phyloP scores from a whole-genome alignment of 495 filamentous ascomycete species.

The Geoglossum glabrum region DNA sequence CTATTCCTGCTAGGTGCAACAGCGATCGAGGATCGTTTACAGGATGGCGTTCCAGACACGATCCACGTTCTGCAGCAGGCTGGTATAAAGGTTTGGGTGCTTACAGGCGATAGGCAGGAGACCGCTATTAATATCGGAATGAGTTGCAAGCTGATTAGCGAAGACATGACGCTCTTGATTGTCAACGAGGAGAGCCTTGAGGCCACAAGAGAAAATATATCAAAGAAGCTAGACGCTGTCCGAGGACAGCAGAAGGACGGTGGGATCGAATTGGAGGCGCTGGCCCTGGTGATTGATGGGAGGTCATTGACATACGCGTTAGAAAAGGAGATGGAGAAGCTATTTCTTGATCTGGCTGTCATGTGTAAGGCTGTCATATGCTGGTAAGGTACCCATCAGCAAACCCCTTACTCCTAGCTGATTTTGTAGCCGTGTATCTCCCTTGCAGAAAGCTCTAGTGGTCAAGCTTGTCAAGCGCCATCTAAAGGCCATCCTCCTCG shows the following conservation, averaged over 20 bases:
- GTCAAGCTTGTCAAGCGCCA: constrained; percentile 98
- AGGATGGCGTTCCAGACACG: constrained; percentile 96
- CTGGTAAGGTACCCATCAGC: constrained; percentile 32
- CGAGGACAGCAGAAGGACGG: constrained; percentile 45
- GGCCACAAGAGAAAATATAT: constrained; percentile 64
- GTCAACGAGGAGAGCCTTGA: constrained; percentile 70
- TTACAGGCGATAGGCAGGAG: constrained; percentile 95
- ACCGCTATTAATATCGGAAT: constrained; percentile 99
- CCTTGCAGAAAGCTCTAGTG: constrained; percentile 94
- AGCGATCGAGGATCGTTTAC: constrained; percentile 90
- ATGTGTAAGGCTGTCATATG: constrained; percentile 97
- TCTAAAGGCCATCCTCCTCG: constrained; percentile 74
- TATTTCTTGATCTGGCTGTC: constrained; percentile 82
- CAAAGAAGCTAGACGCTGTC: constrained; percentile 84
- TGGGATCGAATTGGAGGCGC: constrained; percentile 58
- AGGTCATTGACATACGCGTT: constrained; percentile 86
- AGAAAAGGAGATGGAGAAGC: constrained; percentile 82
- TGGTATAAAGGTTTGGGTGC: constrained; percentile 96
- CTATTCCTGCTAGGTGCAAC: constrained; percentile 85
- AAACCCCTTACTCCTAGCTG: not conserved
- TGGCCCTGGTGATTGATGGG: constrained; percentile 94
- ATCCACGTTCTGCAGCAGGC: constrained; percentile 95
- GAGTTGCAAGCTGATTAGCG: constrained; percentile 96
- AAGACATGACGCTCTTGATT: constrained; percentile 96
- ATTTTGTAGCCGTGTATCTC: constrained; percentile 63